Evolutionary conservation across 1,284 basidiomycete genomes (phyloP), one percentile per base, ranked within the genome.

Genomic region (Puccinia coronata): DNA sequence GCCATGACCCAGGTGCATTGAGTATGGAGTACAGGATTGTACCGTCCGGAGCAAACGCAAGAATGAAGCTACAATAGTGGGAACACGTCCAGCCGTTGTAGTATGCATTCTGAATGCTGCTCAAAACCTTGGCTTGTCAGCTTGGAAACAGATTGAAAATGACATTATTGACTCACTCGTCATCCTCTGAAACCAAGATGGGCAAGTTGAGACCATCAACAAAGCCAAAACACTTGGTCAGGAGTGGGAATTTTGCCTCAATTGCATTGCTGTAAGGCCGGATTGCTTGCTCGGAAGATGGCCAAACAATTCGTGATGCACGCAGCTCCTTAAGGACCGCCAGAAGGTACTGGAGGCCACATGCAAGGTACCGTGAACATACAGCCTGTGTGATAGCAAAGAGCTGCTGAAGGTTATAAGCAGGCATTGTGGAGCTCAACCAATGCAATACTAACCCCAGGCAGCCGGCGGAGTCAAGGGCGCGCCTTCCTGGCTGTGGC

Each of bases 1-100:
- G 88, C 89, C 88, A 89, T 77, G 88, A 89, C 0, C 88, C 88
- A n/a, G n/a, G n/a, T n/a, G n/a, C n/a, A n/a, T n/a, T 89, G 43
- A 87, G 57, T 8, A 83, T 81, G 11, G 82, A 83, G 12, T 82
- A 84, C 83, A 88, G n/a, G n/a, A n/a, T n/a, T n/a, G n/a, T n/a
- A n/a, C n/a, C n/a, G n/a, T n/a, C n/a, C n/a, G n/a, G n/a, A n/a
- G n/a, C n/a, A n/a, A n/a, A n/a, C n/a, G n/a, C n/a, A n/a, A n/a
- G n/a, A n/a, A n/a, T n/a, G n/a, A n/a, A n/a, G n/a, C n/a, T n/a
- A n/a, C n/a, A n/a, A n/a, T n/a, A n/a, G n/a, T n/a, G n/a, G n/a
- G n/a, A n/a, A n/a, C n/a, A n/a, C n/a, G n/a, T n/a, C n/a, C n/a
- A n/a, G n/a, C n/a, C n/a, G n/a, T n/a, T n/a, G n/a, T n/a, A n/a